Base-by-base conservation (phyloP, 257 asterid genomes). In the Orobanche coerulescens region DNA sequence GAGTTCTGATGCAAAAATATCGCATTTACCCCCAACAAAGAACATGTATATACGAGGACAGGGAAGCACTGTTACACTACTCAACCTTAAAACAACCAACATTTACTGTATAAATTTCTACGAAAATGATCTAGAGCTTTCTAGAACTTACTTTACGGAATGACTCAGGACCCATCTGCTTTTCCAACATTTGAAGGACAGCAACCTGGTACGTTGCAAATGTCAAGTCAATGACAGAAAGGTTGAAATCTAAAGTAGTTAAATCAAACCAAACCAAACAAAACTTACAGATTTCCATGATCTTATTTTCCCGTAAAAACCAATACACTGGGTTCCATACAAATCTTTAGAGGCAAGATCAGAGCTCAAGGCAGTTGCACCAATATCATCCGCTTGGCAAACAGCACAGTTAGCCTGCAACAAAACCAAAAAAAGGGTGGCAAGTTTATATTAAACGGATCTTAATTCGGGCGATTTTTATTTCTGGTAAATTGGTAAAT, bases 111-210 rank as follows among this genome's bases (percentile, higher is more conserved):
- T 16, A 54, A 25, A 37, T 33, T 20, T 63, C 49, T 16, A 50
- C 11, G 52, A 22, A 59, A 54, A 6, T n/a, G 43, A 58, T 22
- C 16, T 40, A 59, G 43, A 46, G 68, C 20, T 69, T 57, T 65
- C 46, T 47, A 65, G 31, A 48, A 55, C 89, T 71, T 79, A 93
- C 99, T 80, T 88, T 93, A 44, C 99, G 90, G 58, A 93, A 93
- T 37, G 97, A 77, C 84, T 93, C 99, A 2, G 99, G 99, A 66
- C 99, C 99, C 99, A 93, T 93, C 79, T 93, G 99, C 71, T 93
- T 93, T 75, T 93, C 99, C 76, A 93, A 70, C 97, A 93, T 93
- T 76, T 93, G 99, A 67, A 93, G 95, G 66, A 93, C 76, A 19
- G 97, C 97, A 72, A 93, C 95, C 99, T 93, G 64, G 56, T 62